Conservation (phyloP, 2,329 filamentous ascomycete genomes). For the Pyrenochaeta sp. region DNA sequence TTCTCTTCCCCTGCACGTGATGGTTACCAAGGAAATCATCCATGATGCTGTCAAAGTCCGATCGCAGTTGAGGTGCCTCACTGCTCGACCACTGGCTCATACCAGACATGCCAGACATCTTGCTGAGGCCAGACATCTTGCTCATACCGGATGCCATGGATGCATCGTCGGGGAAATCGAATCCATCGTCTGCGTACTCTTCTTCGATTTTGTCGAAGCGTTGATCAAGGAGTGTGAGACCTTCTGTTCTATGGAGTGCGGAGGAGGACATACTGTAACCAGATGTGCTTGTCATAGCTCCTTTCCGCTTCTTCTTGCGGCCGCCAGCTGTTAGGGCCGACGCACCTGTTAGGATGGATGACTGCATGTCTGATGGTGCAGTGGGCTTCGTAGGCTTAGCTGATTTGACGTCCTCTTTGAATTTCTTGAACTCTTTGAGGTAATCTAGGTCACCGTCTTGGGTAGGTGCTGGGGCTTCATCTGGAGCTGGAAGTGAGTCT, state of each 20-base stretch:
- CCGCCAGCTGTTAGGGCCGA: constrained; percentile 75
- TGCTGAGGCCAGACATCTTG: constrained; percentile 59
- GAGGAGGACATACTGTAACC: constrained; percentile 93
- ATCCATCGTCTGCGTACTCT: constrained; percentile 65
- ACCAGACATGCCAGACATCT: constrained; percentile 42
- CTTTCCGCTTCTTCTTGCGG: constrained; percentile 92
- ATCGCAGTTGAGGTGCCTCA: constrained; percentile 65
- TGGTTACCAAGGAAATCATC: constrained; percentile 88
- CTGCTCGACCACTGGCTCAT: constrained; percentile 48
- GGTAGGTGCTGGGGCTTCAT: constrained; percentile 45
- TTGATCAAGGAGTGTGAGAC: constrained; percentile 82
- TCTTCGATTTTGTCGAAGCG: constrained; percentile 92
- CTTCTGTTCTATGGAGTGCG: constrained; percentile 85
- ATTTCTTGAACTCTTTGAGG: constrained; percentile 92
- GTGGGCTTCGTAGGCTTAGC: constrained; percentile 53
- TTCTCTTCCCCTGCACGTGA: constrained; percentile 71
- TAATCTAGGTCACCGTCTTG: constrained; percentile 74
- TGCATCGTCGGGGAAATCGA: constrained; percentile 53
- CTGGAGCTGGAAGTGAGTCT: constrained; percentile 41
- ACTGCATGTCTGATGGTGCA: constrained; percentile 71
- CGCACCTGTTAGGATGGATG: constrained; percentile 74
- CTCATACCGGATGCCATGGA: constrained; percentile 59
- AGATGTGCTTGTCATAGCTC: constrained; percentile 86
- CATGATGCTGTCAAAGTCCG: constrained; percentile 88
- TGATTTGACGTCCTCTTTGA: constrained; percentile 77